Evolutionary conservation across 169 alveolate species (phyloP).

Genomic region (Miamiensis avidus): DNA sequence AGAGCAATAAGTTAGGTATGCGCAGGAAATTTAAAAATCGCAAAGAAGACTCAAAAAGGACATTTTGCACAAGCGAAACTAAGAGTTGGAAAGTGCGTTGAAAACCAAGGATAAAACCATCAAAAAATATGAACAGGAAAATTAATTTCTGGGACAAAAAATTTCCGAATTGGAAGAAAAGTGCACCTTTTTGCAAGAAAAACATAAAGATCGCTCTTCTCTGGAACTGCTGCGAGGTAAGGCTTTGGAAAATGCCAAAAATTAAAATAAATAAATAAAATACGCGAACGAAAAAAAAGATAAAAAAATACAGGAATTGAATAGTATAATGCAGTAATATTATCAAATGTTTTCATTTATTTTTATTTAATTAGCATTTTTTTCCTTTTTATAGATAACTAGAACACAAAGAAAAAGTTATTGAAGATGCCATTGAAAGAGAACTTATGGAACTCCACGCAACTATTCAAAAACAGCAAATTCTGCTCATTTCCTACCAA

Average conservation of each 20-base stretch:
- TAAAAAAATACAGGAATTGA: neutral
- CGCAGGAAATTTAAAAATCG: neutral
- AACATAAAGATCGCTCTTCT: neutral
- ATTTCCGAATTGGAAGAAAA: neutral
- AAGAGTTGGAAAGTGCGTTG: neutral
- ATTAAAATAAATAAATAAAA: too few relatives aligned
- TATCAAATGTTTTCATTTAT: too few relatives aligned
- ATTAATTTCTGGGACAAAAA: neutral
- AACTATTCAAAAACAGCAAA: neutral
- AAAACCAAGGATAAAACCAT: neutral
- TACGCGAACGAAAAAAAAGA: neutral
- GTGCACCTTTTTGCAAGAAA: neutral
- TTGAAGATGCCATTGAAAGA: neutral
- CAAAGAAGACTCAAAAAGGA: too few relatives aligned
- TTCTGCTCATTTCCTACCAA: neutral
- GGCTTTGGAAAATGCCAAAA: neutral
- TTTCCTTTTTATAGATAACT: neutral
- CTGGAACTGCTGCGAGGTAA: neutral
- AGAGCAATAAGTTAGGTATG: neutral
- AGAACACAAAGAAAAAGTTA: neutral
- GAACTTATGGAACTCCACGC: neutral
- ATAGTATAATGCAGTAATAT: neutral
- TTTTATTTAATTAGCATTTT: too few relatives aligned
- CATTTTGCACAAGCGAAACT: neutral
- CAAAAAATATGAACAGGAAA: neutral